Percentiles rank a stretch among this genome's conserved stretches.
These are phyloP conservation scores for Fusarium paranaense DNA, from an alignment of 2,329 filamentous ascomycete species.

Conservation along the genomic window DNA sequence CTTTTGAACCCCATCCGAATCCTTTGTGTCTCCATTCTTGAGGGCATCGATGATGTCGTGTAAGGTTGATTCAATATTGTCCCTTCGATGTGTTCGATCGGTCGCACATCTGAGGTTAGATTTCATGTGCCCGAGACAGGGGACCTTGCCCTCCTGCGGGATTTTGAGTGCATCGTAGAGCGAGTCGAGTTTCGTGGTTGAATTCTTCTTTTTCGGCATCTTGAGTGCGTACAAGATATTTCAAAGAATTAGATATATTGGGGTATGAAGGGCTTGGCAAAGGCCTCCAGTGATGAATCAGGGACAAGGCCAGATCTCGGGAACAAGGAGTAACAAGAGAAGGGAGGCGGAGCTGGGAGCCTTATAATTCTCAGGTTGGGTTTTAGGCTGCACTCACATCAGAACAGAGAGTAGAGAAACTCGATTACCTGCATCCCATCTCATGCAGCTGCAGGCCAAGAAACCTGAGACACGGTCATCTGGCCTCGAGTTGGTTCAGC, in stretches of 20 bases:
- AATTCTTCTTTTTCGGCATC: neutral
- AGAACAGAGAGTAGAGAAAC: neutral
- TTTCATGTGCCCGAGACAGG: neutral
- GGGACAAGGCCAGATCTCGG: neutral
- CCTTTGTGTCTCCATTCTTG: neutral
- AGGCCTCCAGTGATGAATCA: neutral
- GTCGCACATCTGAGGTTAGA: neutral
- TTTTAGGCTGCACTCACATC: neutral
- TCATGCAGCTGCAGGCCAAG: conserved; percentile 13
- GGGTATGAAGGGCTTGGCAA: neutral
- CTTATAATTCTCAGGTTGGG: neutral
- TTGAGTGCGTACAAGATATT: neutral
- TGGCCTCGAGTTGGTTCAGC: neutral
- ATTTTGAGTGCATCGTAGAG: conserved; percentile 13
- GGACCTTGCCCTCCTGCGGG: neutral
- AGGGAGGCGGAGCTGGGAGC: neutral
- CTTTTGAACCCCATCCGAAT: neutral
- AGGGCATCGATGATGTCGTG: neutral
- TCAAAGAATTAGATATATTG: neutral
- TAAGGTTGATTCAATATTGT: neutral
- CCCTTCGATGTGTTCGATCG: neutral
- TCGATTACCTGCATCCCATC: neutral
- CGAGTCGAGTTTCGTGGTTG: neutral
- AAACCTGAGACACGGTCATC: neutral
- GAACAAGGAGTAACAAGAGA: neutral